These are phyloP conservation scores for Coelastrella sp. DNA, from an alignment of 139 green algal species.

Conservation along the genomic window DNA sequence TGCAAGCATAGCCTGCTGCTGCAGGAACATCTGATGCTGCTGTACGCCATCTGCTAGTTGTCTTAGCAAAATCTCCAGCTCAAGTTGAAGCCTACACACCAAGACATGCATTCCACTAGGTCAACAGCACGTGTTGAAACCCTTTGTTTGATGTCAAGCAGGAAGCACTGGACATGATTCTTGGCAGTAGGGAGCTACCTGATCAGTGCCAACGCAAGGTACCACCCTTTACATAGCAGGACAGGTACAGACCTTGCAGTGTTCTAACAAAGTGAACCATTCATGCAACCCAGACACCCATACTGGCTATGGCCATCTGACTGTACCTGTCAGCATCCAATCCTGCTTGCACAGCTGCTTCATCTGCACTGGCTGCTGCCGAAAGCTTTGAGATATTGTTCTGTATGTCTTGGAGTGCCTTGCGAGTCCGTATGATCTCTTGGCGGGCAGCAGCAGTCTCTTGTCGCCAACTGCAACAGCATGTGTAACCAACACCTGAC, in stretches of 20 bases:
- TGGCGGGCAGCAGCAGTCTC: slow-evolving; percentile 47
- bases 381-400: slow-evolving; percentile 43
- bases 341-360: slow-evolving; percentile 11
- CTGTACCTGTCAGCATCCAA: background rate
- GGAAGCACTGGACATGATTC: no score
- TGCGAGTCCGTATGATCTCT: slow-evolving; percentile 55
- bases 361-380: slow-evolving; percentile 22
- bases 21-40: background rate
- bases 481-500: no score
- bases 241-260: no score
- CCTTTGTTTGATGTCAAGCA: no score
- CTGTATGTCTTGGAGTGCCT: slow-evolving; percentile 46
- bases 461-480: slow-evolving; percentile 59
- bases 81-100: slow-evolving; percentile 8
- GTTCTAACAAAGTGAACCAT: no score
- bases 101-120: background rate
- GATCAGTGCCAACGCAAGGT: no score
- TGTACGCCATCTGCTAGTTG: slow-evolving; percentile 10
- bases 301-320: no score
- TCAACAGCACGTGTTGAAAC: no score
- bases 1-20: background rate
- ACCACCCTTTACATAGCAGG: no score
- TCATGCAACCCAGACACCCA: no score
- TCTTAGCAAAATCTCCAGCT: slow-evolving; percentile 9
- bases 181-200: no score